A percentile compares a stretch with the other conserved stretches of the same genome.
Evolutionary conservation across 2,329 filamentous ascomycete species (phyloP).

Genomic region (Pseudogymnoascus sp.): DNA sequence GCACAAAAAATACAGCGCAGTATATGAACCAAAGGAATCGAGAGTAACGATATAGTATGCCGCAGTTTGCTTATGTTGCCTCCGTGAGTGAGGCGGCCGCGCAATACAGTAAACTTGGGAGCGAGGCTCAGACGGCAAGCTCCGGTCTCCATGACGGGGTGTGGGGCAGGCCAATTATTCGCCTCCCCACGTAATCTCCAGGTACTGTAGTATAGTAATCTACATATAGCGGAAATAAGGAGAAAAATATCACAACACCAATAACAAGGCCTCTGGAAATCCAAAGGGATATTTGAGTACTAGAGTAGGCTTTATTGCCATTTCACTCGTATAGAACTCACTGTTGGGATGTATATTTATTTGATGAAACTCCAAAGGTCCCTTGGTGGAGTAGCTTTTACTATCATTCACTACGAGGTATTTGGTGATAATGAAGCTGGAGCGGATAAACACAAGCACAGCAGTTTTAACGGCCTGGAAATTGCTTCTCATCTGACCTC

Average conservation of each 20-base stretch:
- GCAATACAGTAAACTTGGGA: neutral
- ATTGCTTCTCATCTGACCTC: neutral
- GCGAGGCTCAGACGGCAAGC: constrained; percentile 5
- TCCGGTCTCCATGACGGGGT: neutral
- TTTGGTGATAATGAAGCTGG: neutral
- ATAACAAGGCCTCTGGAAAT: neutral
- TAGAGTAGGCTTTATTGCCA: neutral
- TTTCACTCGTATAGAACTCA: neutral
- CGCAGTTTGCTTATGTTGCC: neutral
- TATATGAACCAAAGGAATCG: neutral
- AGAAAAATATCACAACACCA: neutral
- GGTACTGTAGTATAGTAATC: too few species aligned
- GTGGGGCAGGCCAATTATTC: neutral
- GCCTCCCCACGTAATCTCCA: constrained; percentile 4
- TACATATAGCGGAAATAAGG: neutral
- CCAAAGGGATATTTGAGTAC: neutral
- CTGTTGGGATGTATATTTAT: neutral
- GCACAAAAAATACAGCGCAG: neutral
- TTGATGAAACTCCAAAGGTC: neutral
- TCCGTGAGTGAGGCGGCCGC: constrained; percentile 3
- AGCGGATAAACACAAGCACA: neutral
- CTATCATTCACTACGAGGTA: neutral
- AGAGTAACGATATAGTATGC: neutral
- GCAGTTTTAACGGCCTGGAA: neutral
- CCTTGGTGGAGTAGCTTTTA: neutral